phyloP scores from a whole-genome alignment of 2,329 filamentous ascomycete genomes.

The Cryphonectria carpinicola region DNA sequence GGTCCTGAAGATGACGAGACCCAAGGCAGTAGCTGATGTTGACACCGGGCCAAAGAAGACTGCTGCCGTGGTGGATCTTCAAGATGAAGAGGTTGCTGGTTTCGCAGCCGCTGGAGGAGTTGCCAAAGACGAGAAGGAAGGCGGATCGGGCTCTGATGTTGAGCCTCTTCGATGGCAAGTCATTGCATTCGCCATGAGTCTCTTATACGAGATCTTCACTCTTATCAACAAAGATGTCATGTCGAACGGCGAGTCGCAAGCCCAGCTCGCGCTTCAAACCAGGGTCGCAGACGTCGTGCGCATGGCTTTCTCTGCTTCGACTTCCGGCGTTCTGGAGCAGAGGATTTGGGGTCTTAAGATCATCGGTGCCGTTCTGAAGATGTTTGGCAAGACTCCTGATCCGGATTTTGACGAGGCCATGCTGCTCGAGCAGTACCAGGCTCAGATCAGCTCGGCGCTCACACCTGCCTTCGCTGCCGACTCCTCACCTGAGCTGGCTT shows the following conservation, averaged over 20 bases:
- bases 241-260: constrained; percentile 76
- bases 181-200: constrained; percentile 88
- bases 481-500: constrained; percentile 92
- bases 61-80: constrained; percentile 72
- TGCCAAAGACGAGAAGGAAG: constrained; percentile 59
- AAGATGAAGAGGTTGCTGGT: constrained; percentile 95
- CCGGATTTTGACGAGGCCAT: constrained; percentile 98
- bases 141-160: constrained; percentile 64
- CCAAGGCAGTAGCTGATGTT: constrained; percentile 61
- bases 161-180: constrained; percentile 96
- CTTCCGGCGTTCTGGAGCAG: constrained; percentile 86
- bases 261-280: constrained; percentile 78
- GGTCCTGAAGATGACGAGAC: constrained; percentile 84
- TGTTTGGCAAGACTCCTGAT: constrained; percentile 94
- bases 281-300: constrained; percentile 90
- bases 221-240: constrained; percentile 79
- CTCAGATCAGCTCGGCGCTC: constrained; percentile 93
- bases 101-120: constrained; percentile 78
- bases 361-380: constrained; percentile 88
- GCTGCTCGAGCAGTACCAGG: constrained; percentile 95
- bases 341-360: constrained; percentile 92
- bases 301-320: constrained; percentile 97
- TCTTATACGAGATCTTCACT: constrained; percentile 79
- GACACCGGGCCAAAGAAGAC: constrained; percentile 43
- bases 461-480: constrained; percentile 96